Base-by-base conservation (phyloP, 2,329 filamentous ascomycete genomes). In the Colletotrichum lindemuthianum region DNA sequence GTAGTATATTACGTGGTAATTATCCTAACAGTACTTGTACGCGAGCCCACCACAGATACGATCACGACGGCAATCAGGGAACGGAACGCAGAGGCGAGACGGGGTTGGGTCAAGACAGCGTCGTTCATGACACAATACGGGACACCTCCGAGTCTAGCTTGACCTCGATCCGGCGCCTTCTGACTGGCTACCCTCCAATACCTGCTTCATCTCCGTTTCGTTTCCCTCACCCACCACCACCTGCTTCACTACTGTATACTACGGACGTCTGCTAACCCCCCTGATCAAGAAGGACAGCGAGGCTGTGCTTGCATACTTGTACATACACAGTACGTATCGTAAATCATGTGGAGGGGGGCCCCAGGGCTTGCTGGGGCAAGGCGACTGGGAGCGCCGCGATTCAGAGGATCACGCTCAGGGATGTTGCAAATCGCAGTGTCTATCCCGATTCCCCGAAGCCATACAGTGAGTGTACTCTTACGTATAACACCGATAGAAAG, bases 381-480 rank as follows among this genome's bases (percentile, higher is more conserved):
- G 51, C 61, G 41, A 16, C 39, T 56, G 48, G 49, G 57, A 53
- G 37, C 47, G 45, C 59, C 59, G 63, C 59, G 63, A 66, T 66
- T 66, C 63, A 63, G 52, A 66, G 63, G 63, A 63, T 66, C 59
- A 63, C 53, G 49, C 54, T 43, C 63, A 63, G 59, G 63, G 63
- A 66, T 66, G 59, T 63, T 66, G 63, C 63, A 66, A 66, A 66
- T 66, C 63, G 52, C 37, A 66, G 52, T 37, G 61, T 56, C 45
- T 45, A 48, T 63, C 63, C 59, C 59, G 47, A 66, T 54, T 58
- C 59, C 53, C 59, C 56, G 51, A 60, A 60, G 41, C 41, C 41
- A 53, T 24, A 5, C n/a, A n/a, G n/a, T n/a, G n/a, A n/a, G 24
- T 24, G 24, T 24, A 24, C 24, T 24, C 5, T 24, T 24, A 24